Evolutionary conservation across 768 basidiomycete species (phyloP).

Genomic region (Cystofilobasidium macerans): DNA sequence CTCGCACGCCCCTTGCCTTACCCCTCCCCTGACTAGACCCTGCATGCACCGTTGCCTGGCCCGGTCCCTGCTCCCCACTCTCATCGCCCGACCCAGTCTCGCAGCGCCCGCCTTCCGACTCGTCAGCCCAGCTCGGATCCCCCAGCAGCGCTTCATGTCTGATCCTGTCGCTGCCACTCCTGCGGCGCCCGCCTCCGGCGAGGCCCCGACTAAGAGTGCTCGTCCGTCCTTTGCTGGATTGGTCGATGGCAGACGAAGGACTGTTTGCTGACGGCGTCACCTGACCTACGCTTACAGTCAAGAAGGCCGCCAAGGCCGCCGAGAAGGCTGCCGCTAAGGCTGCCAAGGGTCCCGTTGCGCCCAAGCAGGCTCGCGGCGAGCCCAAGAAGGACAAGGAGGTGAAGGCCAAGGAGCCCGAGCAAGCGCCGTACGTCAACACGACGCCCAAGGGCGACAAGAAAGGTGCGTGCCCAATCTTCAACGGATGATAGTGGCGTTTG

Average conservation of each 20-base stretch:
- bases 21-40: neutral
- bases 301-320: conserved; percentile 43
- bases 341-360: conserved; percentile 37
- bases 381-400: conserved; percentile 47
- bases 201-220: conserved; percentile 3
- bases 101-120: neutral
- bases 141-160: neutral
- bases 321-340: conserved; percentile 43
- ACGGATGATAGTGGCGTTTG: no score
- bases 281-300: conserved; percentile 29
- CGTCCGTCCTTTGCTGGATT: conserved; percentile 3
- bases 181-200: neutral
- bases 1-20: neutral
- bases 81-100: neutral
- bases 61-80: neutral
- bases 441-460: conserved; percentile 91
- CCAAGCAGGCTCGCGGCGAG: conserved; percentile 37
- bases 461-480: no score
- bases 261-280: neutral
- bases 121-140: neutral
- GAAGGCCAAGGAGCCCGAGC: conserved; percentile 61
- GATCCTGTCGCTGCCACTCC: neutral
- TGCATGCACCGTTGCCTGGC: conserved; percentile 1
- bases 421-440: conserved; percentile 63
- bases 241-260: no score